Conservation (phyloP, 2,329 filamentous ascomycete genomes). For the Fusarium austroafricanum region DNA sequence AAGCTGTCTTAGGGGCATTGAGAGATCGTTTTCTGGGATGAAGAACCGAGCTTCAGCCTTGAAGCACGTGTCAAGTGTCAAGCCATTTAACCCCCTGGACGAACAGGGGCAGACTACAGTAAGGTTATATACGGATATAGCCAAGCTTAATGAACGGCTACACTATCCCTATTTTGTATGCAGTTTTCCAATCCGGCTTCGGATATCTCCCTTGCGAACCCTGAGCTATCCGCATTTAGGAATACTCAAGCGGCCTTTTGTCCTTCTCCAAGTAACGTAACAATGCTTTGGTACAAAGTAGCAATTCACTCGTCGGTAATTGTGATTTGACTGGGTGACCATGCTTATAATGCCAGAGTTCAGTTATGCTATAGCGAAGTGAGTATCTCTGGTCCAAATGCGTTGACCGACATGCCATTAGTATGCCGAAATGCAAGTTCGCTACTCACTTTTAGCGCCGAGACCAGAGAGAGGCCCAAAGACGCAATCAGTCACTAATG, state of each 20-base stretch:
- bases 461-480: neutral
- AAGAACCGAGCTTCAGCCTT: neutral
- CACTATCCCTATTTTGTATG: constrained; percentile 1
- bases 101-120: neutral
- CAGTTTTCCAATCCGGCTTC: neutral
- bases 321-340: neutral
- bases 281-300: neutral
- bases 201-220: neutral
- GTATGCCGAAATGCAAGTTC: neutral
- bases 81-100: neutral
- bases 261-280: neutral
- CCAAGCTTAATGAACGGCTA: neutral
- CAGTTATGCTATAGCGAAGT: neutral
- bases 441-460: neutral
- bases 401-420: neutral
- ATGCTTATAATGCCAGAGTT: neutral
- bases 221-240: neutral
- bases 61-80: constrained; percentile 3
- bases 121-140: neutral
- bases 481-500: no score
- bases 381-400: neutral
- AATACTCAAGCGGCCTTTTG: neutral
- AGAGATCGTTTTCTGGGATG: neutral
- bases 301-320: neutral
- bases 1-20: no score